Evolutionary conservation across 352 stramenopile species (phyloP), one percentile per base, ranked within the genome.

Genomic region (Phytophthora colocasiae): DNA sequence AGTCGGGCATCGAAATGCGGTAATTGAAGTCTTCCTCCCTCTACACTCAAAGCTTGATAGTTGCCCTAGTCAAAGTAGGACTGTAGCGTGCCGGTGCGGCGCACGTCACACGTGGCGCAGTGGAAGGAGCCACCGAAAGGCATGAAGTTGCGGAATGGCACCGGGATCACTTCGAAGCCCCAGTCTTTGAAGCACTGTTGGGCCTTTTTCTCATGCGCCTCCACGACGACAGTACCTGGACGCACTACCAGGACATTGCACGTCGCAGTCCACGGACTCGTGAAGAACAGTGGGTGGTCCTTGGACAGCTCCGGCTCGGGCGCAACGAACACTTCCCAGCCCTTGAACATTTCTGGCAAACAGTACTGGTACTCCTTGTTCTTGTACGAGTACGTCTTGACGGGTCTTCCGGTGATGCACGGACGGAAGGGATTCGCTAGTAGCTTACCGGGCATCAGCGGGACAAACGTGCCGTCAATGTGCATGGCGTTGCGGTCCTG

Each of bases 401-500:
- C 85, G 4, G 83, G 85, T 11, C 82, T 77, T 4, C 90, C 90
- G 11, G 90, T 97, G 70, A 96, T 94, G 57, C 90, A 97, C 40
- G 88, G 90, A 0, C 90, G 83, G 68, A 82, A 95, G 19, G 90
- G 90, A 64, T 97, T 97, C 7, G 89, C 88, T 29, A 97, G 73
- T 46, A 97, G 55, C 63, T 97, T 96, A 38, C 88, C 89, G 4
- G 87, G 85, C 77, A 90, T 92, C 44, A 97, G 62, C 60, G 89
- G 90, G 41, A 96, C 83, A 58, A 97, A 96, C 46, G 88, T 96
- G 32, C 90, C 90, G 58, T 96, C 90, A 58, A 97, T 97, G 68
- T 97, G 90, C 90, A 97, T 97, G 53, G 90, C 90, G 54, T 96
- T 96, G 57, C 87, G 89, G 78, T 97, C 90, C 70, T 96, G 83